Evolutionary conservation across 2,329 filamentous ascomycete genomes (phyloP).

Genomic region (Tricladium varicosporioides): DNA sequence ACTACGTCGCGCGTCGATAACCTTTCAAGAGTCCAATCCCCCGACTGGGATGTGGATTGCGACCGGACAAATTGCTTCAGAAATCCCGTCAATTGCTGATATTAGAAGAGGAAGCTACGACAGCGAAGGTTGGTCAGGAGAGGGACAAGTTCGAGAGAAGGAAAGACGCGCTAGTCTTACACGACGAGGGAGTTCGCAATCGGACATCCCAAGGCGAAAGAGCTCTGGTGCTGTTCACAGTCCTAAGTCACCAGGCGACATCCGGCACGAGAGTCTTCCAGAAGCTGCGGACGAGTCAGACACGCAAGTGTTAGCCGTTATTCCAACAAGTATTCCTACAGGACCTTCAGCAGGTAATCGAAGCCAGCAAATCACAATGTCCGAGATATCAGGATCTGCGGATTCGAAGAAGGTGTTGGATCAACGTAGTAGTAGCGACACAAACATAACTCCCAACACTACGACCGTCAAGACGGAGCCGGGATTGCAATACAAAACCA

Average conservation of each 20-base stretch:
- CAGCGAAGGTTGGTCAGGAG: constrained; percentile 31
- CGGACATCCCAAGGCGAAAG: constrained; percentile 11
- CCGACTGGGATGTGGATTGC: constrained; percentile 49
- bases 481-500: constrained; percentile 27
- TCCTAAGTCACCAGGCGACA: constrained; percentile 12
- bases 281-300: constrained; percentile 24
- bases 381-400: constrained; percentile 6
- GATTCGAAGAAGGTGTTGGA: constrained; percentile 11
- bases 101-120: constrained; percentile 32
- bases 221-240: constrained; percentile 13
- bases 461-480: constrained; percentile 14
- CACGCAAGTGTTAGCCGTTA: neutral
- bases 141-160: constrained; percentile 32
- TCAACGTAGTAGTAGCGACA: constrained; percentile 24
- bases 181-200: constrained; percentile 21
- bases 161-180: constrained; percentile 26
- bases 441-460: constrained; percentile 17
- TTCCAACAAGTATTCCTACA: constrained; percentile 9
- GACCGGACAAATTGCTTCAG: constrained; percentile 42
- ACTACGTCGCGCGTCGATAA: constrained; percentile 31
- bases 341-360: neutral
- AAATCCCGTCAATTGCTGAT: constrained; percentile 30
- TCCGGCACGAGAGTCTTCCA: constrained; percentile 21
- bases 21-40: constrained; percentile 45
- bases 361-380: constrained; percentile 5